phyloP scores from a whole-genome alignment of 306 rosid genomes.

The Ormosia semicastrata region DNA sequence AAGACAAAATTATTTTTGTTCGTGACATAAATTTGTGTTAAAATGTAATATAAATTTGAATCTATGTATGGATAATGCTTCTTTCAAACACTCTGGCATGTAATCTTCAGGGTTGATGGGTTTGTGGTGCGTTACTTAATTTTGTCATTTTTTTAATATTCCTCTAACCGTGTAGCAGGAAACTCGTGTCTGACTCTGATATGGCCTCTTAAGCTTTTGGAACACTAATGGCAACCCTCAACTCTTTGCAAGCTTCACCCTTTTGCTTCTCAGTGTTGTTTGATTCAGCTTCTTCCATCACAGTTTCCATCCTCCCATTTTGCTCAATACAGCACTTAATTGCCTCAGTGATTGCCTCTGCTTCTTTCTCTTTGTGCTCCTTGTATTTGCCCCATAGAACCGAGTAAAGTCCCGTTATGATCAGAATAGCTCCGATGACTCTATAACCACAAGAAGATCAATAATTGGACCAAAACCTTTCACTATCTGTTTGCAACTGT shows the following conservation, averaged over 20 bases:
- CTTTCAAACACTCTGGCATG: not conserved
- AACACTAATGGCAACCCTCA: constrained; percentile 18
- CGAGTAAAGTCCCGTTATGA: constrained; percentile 76
- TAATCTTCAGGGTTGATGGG: not conserved
- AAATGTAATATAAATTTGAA: not conserved
- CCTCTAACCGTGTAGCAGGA: not conserved
- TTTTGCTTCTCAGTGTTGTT: constrained; percentile 47
- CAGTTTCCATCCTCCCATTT: constrained; percentile 34
- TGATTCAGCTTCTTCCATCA: constrained; percentile 40
- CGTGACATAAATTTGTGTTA: not conserved
- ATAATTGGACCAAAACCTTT: not conserved
- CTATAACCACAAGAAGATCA: constrained; percentile 36
- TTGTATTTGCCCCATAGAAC: constrained; percentile 90
- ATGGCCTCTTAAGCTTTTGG: constrained; percentile 30
- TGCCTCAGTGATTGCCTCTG: constrained; percentile 25
- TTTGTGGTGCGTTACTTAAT: not conserved
- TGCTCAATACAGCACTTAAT: constrained; percentile 27
- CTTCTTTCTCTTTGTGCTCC: constrained; percentile 62
- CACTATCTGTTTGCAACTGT: not conserved
- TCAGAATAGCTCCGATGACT: constrained; percentile 63
- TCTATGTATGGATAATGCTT: not conserved
- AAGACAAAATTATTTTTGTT: not conserved
- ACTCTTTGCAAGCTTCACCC: constrained; percentile 23
- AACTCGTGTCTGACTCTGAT: not conserved
- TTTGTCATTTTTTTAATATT: not conserved